Conservation (phyloP, 768 basidiomycete genomes). For the Rhodotorula paludigena region DNA sequence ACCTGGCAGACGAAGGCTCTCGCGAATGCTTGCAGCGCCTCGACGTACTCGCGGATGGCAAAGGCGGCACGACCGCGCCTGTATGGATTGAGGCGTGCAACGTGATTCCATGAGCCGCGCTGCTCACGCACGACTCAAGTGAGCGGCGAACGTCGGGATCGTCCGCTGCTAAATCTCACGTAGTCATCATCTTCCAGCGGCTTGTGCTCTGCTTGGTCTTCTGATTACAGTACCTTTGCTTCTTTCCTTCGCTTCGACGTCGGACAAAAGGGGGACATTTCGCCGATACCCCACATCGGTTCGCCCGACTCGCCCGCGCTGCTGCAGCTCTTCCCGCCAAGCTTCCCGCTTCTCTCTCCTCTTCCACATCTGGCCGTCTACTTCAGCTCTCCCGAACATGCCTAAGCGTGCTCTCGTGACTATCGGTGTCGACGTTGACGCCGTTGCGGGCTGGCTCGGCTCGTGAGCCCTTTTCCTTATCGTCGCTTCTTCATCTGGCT, state of each 20-base stretch:
- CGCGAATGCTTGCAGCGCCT: constrained; percentile 48
- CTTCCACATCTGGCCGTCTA: neutral
- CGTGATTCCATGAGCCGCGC: constrained; percentile 2
- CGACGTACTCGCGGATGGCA: constrained; percentile 47
- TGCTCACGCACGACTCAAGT: neutral
- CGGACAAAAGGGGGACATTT: too few relatives aligned
- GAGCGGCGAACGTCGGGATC: too few relatives aligned
- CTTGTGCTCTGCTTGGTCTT: too few relatives aligned
- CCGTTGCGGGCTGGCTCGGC: constrained; percentile 64
- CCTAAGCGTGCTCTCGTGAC: constrained; percentile 27
- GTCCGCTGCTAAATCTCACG: too few relatives aligned
- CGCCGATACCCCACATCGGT: too few relatives aligned
- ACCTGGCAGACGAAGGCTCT: constrained; percentile 41
- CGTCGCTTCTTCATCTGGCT: constrained; percentile 50
- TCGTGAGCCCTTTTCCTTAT: neutral
- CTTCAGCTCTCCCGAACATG: neutral
- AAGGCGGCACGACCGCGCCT: constrained; percentile 46
- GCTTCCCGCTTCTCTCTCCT: neutral
- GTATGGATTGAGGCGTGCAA: constrained; percentile 54
- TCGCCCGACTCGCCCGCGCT: too few relatives aligned
- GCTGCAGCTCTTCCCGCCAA: neutral
- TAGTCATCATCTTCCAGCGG: too few relatives aligned
- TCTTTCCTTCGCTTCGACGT: too few relatives aligned
- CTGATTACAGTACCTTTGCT: too few relatives aligned
- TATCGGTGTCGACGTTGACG: constrained; percentile 62